Conservation (phyloP, 1,284 basidiomycete species). For the Leccinum angustisporum region DNA sequence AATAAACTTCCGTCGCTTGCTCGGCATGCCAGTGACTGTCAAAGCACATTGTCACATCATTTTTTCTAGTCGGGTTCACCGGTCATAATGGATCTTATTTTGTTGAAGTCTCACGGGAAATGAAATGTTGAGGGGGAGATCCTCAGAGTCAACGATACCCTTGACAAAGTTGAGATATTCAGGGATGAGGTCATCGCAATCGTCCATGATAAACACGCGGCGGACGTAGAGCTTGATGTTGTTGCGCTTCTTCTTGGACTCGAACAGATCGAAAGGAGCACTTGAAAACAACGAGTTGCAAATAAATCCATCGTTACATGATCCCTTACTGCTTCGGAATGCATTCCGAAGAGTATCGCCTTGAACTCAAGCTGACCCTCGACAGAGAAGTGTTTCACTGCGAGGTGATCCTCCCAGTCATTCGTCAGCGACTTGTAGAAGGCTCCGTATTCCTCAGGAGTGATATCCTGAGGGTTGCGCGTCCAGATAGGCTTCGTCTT, state of each 20-base stretch:
- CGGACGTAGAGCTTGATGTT: conserved; percentile 99
- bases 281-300: conserved; percentile 39
- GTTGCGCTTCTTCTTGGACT: conserved; percentile 99
- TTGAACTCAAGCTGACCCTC: conserved; percentile 99
- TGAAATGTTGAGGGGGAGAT: conserved; percentile 99
- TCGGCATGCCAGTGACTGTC: too few species aligned
- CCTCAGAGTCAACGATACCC: conserved; percentile 99
- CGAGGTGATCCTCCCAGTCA: conserved; percentile 99
- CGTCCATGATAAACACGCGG: conserved; percentile 99
- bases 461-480: conserved; percentile 94
- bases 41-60: too few species aligned
- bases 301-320: not conserved
- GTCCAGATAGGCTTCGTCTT: conserved; percentile 99
- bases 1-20: too few species aligned
- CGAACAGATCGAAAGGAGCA: conserved; percentile 98
- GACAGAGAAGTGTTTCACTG: conserved; percentile 99
- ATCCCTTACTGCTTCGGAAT: conserved; percentile 85
- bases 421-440: conserved; percentile 99
- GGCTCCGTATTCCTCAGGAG: conserved; percentile 87
- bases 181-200: conserved; percentile 99
- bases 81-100: conserved; percentile 83
- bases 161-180: conserved; percentile 99
- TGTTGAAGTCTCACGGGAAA: conserved; percentile 99
- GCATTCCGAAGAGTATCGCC: conserved; percentile 81
- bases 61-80: too few species aligned